Percentiles rank a stretch among this genome's conserved stretches.
Conservation (phyloP, 805 yeast genomes). For the Saturnispora bothae region DNA sequence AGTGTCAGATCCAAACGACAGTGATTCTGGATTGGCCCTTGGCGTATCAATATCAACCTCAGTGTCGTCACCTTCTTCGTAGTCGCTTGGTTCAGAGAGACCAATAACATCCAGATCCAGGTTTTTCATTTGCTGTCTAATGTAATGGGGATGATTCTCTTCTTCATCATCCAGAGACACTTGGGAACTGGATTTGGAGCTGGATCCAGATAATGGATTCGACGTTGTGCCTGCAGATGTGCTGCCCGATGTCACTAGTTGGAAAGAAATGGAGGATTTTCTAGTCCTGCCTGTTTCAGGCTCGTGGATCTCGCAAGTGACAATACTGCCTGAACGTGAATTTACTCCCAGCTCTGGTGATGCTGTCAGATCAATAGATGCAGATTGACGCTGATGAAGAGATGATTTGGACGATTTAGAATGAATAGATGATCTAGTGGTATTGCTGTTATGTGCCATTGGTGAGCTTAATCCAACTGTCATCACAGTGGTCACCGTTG, state of each 20-base stretch:
- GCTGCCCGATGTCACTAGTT: slow-evolving; percentile 2
- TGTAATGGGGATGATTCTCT: slow-evolving; percentile 4
- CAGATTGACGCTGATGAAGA: slow-evolving; percentile 1
- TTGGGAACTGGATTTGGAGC: background rate
- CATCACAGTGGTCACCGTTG: slow-evolving; percentile 10
- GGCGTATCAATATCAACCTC: slow-evolving; percentile 14
- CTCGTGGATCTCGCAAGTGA: slow-evolving; percentile 20
- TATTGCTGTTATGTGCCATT: background rate
- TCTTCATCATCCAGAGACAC: slow-evolving; percentile 11
- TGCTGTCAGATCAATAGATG: slow-evolving; percentile 4
- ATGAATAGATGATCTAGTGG: background rate
- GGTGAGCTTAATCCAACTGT: slow-evolving; percentile 9
- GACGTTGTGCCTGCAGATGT: background rate
- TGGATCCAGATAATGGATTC: too few species aligned
- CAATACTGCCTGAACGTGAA: slow-evolving; percentile 9
- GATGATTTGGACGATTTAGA: slow-evolving; percentile 2
- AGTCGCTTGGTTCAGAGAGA: too few species aligned
- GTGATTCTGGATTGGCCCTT: slow-evolving; percentile 2
- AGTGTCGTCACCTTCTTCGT: slow-evolving; percentile 11
- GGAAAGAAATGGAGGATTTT: slow-evolving; percentile 23
- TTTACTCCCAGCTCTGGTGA: background rate
- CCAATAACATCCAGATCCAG: background rate
- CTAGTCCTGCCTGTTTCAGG: slow-evolving; percentile 16
- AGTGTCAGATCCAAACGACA: slow-evolving; percentile 4
- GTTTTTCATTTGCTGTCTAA: background rate